Percentiles rank a stretch among this genome's conserved stretches.
phyloP scores from a whole-genome alignment of 2,329 filamentous ascomycete species.

The Leptographium lundbergii region DNA sequence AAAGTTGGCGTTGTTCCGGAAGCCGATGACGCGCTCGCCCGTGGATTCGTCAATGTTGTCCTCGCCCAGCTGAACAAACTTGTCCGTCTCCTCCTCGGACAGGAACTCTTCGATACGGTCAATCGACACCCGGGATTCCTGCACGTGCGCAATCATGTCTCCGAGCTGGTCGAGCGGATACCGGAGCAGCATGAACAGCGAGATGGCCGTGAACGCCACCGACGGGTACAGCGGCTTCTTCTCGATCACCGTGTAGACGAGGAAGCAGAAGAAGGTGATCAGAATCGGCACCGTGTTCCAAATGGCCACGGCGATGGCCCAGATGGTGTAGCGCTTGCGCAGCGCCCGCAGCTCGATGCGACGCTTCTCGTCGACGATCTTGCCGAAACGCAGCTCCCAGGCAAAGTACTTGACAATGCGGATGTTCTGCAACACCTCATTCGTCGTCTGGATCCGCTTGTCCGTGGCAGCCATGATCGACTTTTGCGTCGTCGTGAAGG shows the following conservation, averaged over 20 bases:
- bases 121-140: conserved; percentile 93
- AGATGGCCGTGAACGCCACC: conserved; percentile 89
- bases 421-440: conserved; percentile 94
- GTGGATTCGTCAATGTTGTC: conserved; percentile 57
- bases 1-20: conserved; percentile 64
- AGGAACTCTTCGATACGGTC: conserved; percentile 94
- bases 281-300: conserved; percentile 94
- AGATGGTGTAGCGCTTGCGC: conserved; percentile 74
- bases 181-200: conserved; percentile 85
- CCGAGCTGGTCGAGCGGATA: conserved; percentile 91
- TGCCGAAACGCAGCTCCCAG: conserved; percentile 86
- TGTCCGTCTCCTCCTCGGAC: conserved; percentile 87
- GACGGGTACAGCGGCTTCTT: conserved; percentile 83
- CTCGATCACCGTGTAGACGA: conserved; percentile 84
- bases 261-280: conserved; percentile 93
- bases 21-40: conserved; percentile 66
- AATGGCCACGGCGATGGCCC: conserved; percentile 81
- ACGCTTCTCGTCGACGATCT: conserved; percentile 81
- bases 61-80: conserved; percentile 71
- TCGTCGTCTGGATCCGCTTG: conserved; percentile 89
- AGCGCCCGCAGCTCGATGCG: conserved; percentile 64
- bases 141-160: conserved; percentile 97
- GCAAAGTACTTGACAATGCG: conserved; percentile 99
- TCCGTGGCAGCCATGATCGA: conserved; percentile 87
- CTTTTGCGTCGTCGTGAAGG: conserved; percentile 79